Evolutionary conservation across 805 yeast genomes (phyloP).

Genomic region (Saturnispora quitensis): DNA sequence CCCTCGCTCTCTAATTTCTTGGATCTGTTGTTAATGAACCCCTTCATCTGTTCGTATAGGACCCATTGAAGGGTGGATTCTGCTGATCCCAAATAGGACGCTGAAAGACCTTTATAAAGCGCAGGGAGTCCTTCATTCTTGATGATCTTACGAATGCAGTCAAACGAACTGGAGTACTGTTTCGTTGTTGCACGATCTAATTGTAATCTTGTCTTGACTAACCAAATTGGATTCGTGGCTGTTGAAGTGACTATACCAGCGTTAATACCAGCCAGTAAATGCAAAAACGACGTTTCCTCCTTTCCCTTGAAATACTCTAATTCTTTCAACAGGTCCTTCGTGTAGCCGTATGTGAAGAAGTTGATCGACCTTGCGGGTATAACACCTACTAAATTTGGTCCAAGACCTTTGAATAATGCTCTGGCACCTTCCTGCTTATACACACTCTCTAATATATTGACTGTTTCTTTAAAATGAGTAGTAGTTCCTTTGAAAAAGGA

Average conservation of each 20-base stretch:
- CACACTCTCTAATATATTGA: constrained; percentile 58
- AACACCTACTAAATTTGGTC: constrained; percentile 95
- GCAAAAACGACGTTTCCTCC: constrained; percentile 75
- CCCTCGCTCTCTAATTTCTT: constrained; percentile 27
- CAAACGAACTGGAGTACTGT: constrained; percentile 74
- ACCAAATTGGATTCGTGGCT: constrained; percentile 97
- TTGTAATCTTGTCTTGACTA: constrained; percentile 89
- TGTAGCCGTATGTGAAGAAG: constrained; percentile 93
- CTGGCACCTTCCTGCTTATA: constrained; percentile 71
- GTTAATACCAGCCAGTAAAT: constrained; percentile 72
- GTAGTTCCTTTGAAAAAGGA: constrained; percentile 27
- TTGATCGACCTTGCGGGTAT: constrained; percentile 97
- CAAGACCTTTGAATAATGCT: constrained; percentile 88
- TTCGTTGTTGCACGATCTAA: constrained; percentile 62
- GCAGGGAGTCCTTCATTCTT: constrained; percentile 72
- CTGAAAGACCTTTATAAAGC: constrained; percentile 84
- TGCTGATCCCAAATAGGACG: constrained; percentile 86
- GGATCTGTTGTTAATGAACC: constrained; percentile 47
- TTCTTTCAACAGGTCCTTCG: constrained; percentile 65
- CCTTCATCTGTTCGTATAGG: constrained; percentile 88
- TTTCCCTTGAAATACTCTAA: constrained; percentile 51
- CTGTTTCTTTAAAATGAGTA: constrained; percentile 77
- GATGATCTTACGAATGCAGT: constrained; percentile 64
- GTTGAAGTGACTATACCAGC: constrained; percentile 96
- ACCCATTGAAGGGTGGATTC: constrained; percentile 97